Conservation (phyloP, 73 alveolate genomes). For the Paramecium octaurelia region DNA sequence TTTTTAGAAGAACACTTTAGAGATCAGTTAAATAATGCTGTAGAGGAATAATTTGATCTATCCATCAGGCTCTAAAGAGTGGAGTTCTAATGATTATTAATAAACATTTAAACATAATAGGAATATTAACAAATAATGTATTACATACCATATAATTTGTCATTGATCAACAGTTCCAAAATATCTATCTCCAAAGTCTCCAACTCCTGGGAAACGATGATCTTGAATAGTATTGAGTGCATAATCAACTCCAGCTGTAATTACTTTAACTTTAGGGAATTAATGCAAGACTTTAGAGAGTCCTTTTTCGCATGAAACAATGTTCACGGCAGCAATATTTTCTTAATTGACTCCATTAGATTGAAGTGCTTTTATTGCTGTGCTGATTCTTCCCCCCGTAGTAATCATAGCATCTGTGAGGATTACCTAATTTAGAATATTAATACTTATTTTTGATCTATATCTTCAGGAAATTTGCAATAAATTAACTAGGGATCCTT, state of each 20-base stretch:
- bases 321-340: background rate
- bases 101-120: background rate
- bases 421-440: background rate
- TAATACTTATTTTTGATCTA: conserved; percentile 14
- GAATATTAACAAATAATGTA: background rate
- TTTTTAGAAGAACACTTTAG: background rate
- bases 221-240: background rate
- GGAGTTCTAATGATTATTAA: background rate
- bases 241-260: conserved; percentile 26
- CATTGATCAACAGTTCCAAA: conserved; percentile 39
- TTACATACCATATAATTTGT: background rate
- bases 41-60: background rate
- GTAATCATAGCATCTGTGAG: conserved; percentile 26
- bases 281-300: background rate
- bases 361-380: background rate
- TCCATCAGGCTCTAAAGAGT: background rate
- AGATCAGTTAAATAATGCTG: background rate
- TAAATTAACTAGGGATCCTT: background rate
- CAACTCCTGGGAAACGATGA: background rate
- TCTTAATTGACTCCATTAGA: conserved; percentile 15
- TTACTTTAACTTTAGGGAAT: conserved; percentile 2
- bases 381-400: background rate
- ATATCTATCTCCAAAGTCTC: conserved; percentile 45
- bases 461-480: background rate
- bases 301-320: conserved; percentile 32